Base-by-base conservation (phyloP, 73 alveolate genomes). In the Blepharisma japonicum region DNA sequence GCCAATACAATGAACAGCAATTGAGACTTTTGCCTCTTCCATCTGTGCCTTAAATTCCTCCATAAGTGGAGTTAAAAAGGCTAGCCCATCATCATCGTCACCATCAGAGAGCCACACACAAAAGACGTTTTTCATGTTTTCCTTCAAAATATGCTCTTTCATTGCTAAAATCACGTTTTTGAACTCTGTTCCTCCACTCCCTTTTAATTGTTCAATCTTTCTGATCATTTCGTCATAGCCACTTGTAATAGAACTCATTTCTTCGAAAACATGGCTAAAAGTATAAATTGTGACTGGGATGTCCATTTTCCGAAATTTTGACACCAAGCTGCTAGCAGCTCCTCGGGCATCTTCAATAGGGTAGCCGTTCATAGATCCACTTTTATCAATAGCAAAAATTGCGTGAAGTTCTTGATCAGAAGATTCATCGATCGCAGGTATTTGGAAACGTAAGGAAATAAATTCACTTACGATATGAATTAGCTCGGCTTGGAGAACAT, bases 71-170 rank as follows among this genome's bases (percentile, higher is more conserved):
- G n/a, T 53, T 20, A 53, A 53, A 53, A 53, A 11, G 5, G 23
- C 23, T 0, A 20, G 23, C 23, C 67, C 67, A 20, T 20, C 23
- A 53, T 20, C 67, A 4, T 53, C 67, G n/a, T 53, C 27, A 1
- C 67, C 67, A 53, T 53, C 67, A 53, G 67, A 14, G 23, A 53
- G 67, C 67, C 67, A 53, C n/a, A 53, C 67, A 53, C n/a, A 14
- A 53, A 53, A 53, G 23, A 53, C 67, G 23, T 53, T 53, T 53
- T 53, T 53, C n/a, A 53, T 11, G 67, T 53, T 53, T 53, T 53
- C 23, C 67, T 53, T 20, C 23, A 14, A 20, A 53, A 53, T 53
- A 14, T 20, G n/a, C 23, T 53, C 23, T 20, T 20, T 20, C 67
- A 53, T 53, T 14, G 67, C 67, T 20, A 14, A 14, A 11, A 53